A percentile compares a stretch with the other conserved stretches of the same genome.
Conservation (phyloP, 768 basidiomycete species). For the Collybia nuda region DNA sequence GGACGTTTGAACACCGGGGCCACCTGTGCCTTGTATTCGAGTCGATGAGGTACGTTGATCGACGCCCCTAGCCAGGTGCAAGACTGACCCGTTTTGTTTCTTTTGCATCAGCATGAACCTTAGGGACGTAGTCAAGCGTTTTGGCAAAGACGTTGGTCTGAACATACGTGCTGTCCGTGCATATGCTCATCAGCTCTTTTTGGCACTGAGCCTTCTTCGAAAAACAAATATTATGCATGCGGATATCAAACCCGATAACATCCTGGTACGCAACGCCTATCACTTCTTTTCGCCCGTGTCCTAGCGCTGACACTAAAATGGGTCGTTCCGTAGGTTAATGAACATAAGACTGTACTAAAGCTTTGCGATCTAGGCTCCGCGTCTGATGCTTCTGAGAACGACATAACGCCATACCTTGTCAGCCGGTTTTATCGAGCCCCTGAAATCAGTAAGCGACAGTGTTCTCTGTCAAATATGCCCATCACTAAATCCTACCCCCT, state of each 20-base stretch:
- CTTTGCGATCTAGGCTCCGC: slow-evolving; percentile 98
- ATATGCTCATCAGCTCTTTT: slow-evolving; percentile 96
- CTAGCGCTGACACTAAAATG: background rate
- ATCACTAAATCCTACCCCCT: slow-evolving; percentile 13
- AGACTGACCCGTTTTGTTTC: background rate
- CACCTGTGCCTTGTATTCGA: slow-evolving; percentile 97
- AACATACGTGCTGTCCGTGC: slow-evolving; percentile 97
- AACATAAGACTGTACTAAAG: slow-evolving; percentile 90
- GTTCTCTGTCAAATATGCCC: too few species aligned
- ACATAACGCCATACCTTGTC: slow-evolving; percentile 97
- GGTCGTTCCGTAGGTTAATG: slow-evolving; percentile 69
- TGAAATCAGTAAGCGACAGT: slow-evolving; percentile 79
- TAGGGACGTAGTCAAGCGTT: slow-evolving; percentile 95
- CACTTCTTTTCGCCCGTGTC: slow-evolving; percentile 1
- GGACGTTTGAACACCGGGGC: slow-evolving; percentile 96
- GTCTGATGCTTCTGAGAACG: slow-evolving; percentile 91
- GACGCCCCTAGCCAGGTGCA: background rate
- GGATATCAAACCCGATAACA: slow-evolving; percentile 98
- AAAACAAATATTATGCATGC: slow-evolving; percentile 97
- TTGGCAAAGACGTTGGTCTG: slow-evolving; percentile 96
- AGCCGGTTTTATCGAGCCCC: slow-evolving; percentile 97
- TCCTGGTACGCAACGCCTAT: slow-evolving; percentile 77
- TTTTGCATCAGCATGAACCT: slow-evolving; percentile 81
- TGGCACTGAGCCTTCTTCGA: slow-evolving; percentile 78
- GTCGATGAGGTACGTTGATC: slow-evolving; percentile 81